Evolutionary conservation across 2,329 filamentous ascomycete genomes (phyloP).

Genomic region (Scedosporium dehoogii): DNA sequence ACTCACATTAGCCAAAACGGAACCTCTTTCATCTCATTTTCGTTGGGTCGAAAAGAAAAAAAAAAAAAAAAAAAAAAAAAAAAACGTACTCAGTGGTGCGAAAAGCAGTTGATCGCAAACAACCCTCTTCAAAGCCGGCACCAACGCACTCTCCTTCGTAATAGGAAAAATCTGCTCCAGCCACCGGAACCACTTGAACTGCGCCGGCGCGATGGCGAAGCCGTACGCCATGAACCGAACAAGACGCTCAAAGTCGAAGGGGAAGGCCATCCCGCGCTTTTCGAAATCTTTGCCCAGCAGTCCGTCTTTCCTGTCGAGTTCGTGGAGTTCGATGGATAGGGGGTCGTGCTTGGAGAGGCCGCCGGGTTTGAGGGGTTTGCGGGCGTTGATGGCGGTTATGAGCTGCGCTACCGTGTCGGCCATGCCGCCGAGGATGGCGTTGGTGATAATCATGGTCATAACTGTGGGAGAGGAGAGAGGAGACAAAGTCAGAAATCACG

Average conservation of each 20-base stretch:
- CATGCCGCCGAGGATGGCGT: conserved; percentile 87
- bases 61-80: no score
- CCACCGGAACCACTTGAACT: conserved; percentile 94
- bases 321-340: conserved; percentile 78
- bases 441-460: conserved; percentile 98
- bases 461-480: conserved; percentile 38
- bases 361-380: conserved; percentile 52
- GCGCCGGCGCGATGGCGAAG: conserved; percentile 89
- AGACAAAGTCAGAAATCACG: neutral
- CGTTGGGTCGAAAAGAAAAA: no score
- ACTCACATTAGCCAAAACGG: neutral
- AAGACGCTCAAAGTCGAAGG: conserved; percentile 91
- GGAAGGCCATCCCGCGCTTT: conserved; percentile 52
- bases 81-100: conserved; percentile 56
- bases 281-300: conserved; percentile 6
- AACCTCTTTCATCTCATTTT: neutral
- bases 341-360: conserved; percentile 55
- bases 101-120: conserved; percentile 90
- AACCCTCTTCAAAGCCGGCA: conserved; percentile 79
- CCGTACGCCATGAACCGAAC: conserved; percentile 96
- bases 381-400: conserved; percentile 71
- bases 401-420: conserved; percentile 94
- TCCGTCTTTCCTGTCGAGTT: conserved; percentile 67
- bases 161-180: conserved; percentile 76
- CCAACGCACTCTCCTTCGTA: conserved; percentile 62